phyloP scores from a whole-genome alignment of 2,329 filamentous ascomycete species.

The Xylariaceae sp. region DNA sequence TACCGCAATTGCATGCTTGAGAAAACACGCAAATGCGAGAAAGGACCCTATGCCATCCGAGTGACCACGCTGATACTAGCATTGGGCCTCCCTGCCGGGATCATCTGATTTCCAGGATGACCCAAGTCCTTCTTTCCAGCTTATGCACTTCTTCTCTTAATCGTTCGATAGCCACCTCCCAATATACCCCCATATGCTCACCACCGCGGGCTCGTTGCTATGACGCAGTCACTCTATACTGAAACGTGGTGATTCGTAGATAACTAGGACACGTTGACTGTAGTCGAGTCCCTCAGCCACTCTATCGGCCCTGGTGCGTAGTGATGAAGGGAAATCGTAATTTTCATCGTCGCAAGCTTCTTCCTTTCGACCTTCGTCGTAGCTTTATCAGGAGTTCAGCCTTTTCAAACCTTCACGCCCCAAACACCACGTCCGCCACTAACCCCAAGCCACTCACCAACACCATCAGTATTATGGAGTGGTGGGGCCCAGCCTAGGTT shows the following conservation, averaged over 20 bases:
- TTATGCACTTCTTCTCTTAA: not conserved
- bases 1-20: slow-evolving; percentile 6
- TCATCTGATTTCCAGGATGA: not conserved
- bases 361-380: not conserved
- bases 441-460: slow-evolving; percentile 84
- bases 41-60: slow-evolving; percentile 1
- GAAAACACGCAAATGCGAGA: slow-evolving; percentile 1
- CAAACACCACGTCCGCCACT: slow-evolving; percentile 82
- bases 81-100: not conserved
- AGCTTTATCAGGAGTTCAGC: not conserved
- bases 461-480: slow-evolving; percentile 66
- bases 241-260: not conserved
- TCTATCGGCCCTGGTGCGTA: not conserved
- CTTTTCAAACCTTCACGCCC: slow-evolving; percentile 63
- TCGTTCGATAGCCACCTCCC: not conserved
- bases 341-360: not conserved
- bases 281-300: not conserved
- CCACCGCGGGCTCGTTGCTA: not conserved
- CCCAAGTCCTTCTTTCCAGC: not conserved
- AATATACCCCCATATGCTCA: not conserved
- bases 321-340: not conserved
- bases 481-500: slow-evolving; percentile 87
- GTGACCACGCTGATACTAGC: not conserved
- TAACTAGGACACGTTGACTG: not conserved
- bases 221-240: not conserved